Evolutionary conservation across 352 stramenopile species (phyloP).

Genomic region (Thalassiosira mediterranea): DNA sequence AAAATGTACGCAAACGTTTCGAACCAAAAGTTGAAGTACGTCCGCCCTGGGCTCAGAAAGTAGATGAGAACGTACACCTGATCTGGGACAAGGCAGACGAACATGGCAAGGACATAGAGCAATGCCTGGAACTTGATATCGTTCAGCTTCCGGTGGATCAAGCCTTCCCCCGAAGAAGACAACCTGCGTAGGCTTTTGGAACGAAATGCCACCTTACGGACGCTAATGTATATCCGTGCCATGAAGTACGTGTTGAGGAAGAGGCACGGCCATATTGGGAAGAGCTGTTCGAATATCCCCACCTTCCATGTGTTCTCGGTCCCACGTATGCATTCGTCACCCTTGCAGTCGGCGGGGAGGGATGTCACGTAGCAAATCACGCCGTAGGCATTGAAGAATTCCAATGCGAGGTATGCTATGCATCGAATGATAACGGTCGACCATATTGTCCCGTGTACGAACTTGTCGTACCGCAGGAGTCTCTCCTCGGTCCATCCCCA

Average conservation of each 20-base stretch:
- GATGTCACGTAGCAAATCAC: slow-evolving; percentile 47
- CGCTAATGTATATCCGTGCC: slow-evolving; percentile 45
- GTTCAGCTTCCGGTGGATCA: slow-evolving; percentile 1
- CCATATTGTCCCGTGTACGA: slow-evolving; percentile 27
- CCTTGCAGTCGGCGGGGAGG: slow-evolving; percentile 26
- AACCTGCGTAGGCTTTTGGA: not conserved
- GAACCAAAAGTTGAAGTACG: slow-evolving; percentile 6
- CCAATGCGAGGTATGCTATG: slow-evolving; percentile 29
- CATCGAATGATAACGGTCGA: slow-evolving; percentile 20
- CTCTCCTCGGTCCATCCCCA: slow-evolving; percentile 36
- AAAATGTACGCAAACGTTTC: slow-evolving; percentile 37
- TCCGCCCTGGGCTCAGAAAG: not conserved
- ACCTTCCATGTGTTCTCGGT: slow-evolving; percentile 44
- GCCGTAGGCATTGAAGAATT: slow-evolving; percentile 53
- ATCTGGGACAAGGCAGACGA: slow-evolving; percentile 1
- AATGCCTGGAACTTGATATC: slow-evolving; percentile 31
- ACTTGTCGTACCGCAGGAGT: slow-evolving; percentile 27
- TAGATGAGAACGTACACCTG: slow-evolving; percentile 8
- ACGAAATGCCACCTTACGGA: slow-evolving; percentile 31
- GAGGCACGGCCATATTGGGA: slow-evolving; percentile 7
- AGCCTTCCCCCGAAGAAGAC: not conserved
- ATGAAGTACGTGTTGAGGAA: slow-evolving; percentile 2
- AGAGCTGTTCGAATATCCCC: slow-evolving; percentile 5
- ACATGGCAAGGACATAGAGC: slow-evolving; percentile 26
- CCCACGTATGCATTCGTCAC: slow-evolving; percentile 27